Evolutionary conservation across 2,329 filamentous ascomycete genomes (phyloP).

Genomic region (Talaromyces marneffei): DNA sequence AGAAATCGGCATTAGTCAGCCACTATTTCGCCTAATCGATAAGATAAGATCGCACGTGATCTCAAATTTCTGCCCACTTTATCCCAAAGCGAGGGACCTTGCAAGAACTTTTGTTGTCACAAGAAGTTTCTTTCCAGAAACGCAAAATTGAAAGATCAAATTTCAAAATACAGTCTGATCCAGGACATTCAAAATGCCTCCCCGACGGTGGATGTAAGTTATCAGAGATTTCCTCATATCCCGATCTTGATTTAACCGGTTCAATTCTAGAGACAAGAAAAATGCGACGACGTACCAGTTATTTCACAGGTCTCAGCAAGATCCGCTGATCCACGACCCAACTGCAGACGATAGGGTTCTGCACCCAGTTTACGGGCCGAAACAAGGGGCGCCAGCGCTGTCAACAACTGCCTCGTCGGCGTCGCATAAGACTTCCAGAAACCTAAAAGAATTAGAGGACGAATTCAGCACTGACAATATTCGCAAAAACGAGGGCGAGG

Average conservation of each 20-base stretch:
- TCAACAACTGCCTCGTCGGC: constrained; percentile 26
- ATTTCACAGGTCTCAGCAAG: constrained; percentile 93
- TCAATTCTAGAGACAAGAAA: constrained; percentile 68
- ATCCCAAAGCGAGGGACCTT: constrained; percentile 6
- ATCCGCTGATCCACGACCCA: constrained; percentile 91
- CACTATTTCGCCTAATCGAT: constrained; percentile 15
- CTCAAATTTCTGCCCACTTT: constrained; percentile 17
- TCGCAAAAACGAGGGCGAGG: constrained; percentile 89
- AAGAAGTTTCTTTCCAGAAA: neutral
- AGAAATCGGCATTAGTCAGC: constrained; percentile 24
- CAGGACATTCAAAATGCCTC: constrained; percentile 58
- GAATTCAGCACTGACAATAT: constrained; percentile 64
- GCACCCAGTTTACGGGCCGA: constrained; percentile 54
- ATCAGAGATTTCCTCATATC: neutral
- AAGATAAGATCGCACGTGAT: constrained; percentile 18
- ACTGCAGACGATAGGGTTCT: constrained; percentile 86
- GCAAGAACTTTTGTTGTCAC: neutral
- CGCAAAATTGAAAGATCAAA: neutral
- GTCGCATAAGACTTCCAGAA: constrained; percentile 52
- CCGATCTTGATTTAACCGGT: neutral
- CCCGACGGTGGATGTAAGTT: constrained; percentile 66
- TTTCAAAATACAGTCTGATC: neutral
- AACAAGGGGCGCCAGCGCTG: constrained; percentile 21
- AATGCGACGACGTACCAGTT: constrained; percentile 87
- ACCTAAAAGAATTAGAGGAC: constrained; percentile 68